phyloP scores from a whole-genome alignment of 2,329 filamentous ascomycete genomes.

The Alternaria hordeiaustralica region DNA sequence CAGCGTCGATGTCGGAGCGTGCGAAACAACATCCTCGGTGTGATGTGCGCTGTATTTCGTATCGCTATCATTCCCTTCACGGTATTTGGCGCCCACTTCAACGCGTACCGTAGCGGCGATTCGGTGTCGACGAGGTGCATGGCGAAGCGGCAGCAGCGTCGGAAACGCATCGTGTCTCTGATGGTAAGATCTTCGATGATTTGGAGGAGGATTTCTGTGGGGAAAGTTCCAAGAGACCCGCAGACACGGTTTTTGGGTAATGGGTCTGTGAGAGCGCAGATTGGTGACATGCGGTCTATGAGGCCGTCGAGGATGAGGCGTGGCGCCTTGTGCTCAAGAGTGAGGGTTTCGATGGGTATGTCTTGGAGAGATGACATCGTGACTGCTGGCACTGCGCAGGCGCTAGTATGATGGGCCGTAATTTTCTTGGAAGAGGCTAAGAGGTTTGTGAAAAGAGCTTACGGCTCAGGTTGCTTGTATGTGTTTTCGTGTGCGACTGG shows the following conservation, averaged over 20 bases:
- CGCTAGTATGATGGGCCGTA: neutral
- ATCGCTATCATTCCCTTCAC: neutral
- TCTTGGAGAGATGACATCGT: neutral
- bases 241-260: neutral
- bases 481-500: neutral
- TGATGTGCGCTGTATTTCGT: neutral
- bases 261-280: neutral
- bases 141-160: neutral
- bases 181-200: neutral
- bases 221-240: neutral
- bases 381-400: neutral
- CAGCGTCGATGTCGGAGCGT: neutral
- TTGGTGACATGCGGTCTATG: neutral
- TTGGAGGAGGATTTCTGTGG: neutral
- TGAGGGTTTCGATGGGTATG: neutral
- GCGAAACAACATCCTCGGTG: neutral
- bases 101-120: neutral
- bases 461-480: neutral
- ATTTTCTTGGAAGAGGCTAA: neutral
- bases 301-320: neutral
- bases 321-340: neutral
- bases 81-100: neutral
- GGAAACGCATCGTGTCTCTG: neutral
- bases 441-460: neutral
- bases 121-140: neutral